These are phyloP conservation scores for Nicotiana rustica DNA, from an alignment of 305 asterid genomes.

Conservation along the genomic window DNA sequence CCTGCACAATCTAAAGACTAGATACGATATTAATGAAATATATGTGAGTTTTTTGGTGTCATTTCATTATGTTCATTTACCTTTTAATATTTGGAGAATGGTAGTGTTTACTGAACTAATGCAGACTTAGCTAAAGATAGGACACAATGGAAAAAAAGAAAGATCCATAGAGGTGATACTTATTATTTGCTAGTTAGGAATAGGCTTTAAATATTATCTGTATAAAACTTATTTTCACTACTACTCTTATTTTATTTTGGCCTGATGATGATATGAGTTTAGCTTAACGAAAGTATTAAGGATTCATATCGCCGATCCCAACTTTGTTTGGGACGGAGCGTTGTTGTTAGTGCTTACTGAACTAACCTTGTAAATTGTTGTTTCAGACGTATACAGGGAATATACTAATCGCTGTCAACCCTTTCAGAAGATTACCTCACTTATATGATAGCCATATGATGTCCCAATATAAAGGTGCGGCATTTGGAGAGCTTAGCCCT, in stretches of 20 bases:
- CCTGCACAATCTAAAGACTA: constrained; percentile 66
- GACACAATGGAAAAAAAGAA: too few relatives aligned
- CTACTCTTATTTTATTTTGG: too few relatives aligned
- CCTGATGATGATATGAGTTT: too few relatives aligned
- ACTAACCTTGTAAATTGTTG: constrained; percentile 39
- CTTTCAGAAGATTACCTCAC: constrained; percentile 57
- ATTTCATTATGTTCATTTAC: not conserved
- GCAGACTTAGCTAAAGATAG: too few relatives aligned
- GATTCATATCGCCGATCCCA: too few relatives aligned
- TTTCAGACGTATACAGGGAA: constrained; percentile 56
- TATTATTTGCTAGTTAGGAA: too few relatives aligned
- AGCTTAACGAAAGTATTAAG: too few relatives aligned
- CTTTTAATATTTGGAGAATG: not conserved
- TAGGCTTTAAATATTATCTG: too few relatives aligned
- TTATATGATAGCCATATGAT: constrained; percentile 53
- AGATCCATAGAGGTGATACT: too few relatives aligned
- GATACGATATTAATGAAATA: constrained; percentile 74
- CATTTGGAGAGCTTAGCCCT: constrained; percentile 57
- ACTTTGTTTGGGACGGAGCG: too few relatives aligned
- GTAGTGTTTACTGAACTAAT: not conserved
- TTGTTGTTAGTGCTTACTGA: not conserved
- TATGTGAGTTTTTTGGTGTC: constrained; percentile 58
- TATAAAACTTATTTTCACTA: too few relatives aligned
- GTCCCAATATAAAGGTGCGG: constrained; percentile 57
- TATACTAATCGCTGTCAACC: constrained; percentile 58